Base-by-base conservation (phyloP, 345 rosid species). In the Anastatica hierochuntica region DNA sequence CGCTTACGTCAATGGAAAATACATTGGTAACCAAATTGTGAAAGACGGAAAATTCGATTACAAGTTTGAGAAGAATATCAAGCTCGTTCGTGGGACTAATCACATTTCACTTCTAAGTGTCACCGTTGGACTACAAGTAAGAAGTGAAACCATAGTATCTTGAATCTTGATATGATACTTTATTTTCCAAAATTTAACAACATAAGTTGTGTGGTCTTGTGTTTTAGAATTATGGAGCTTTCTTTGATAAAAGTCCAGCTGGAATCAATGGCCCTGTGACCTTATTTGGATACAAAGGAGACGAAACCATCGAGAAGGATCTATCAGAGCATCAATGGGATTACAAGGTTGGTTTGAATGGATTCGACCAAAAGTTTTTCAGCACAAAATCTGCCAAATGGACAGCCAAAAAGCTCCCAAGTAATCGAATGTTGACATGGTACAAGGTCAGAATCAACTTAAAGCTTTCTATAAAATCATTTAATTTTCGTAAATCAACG, bases 261-360 rank as follows among this genome's bases (percentile, higher is more conserved):
- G 74, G 74, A 33, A 59, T 73, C 58, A 57, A 50, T 3, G 74
- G 68, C 34, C 62, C 74, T 26, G 74, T 73, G 21, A 37, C 19
- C 3, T 13, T 73, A 41, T 45, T 73, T 15, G 68, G 69, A 24
- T 50, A 62, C 60, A 73, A 56, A 35, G 74, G 64, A 11, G 69
- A 68, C 0, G 56, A 60, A 27, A 68, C 43, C 0, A 56, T 68
- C 12, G 62, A 45, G 49, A 62, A 53, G 27, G 68, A 71, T 31
- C 11, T 74, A 19, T 67, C 79, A 2, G 11, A 62, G 4, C 74
- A 57, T 65, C 42, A 60, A 12, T 84, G 94, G 88, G 52, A 66
- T 11, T 79, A 79, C 65, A 81, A 77, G 66, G 57, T 72, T 15
- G 92, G 88, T 5, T 30, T 86, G 33, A 50, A 58, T 10, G 89